These are phyloP conservation scores for Micromonas pusilla DNA, from an alignment of 139 green algal species.

Conservation along the genomic window DNA sequence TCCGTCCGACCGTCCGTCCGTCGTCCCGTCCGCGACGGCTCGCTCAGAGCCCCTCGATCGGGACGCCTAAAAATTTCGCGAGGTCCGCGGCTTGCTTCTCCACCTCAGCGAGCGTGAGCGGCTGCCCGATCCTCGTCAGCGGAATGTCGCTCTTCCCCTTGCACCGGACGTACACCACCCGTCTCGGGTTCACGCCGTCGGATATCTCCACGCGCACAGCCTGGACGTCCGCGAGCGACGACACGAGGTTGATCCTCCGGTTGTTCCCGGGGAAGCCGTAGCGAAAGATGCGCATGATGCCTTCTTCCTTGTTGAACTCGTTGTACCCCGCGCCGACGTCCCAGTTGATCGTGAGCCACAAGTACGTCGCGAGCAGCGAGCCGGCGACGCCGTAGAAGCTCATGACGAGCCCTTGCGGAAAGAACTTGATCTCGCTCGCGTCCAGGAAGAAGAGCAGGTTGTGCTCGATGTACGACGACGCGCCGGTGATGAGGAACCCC, in stretches of 20 bases:
- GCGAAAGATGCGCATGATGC: constrained; percentile 19
- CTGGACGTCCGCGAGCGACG: background rate
- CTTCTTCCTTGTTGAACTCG: constrained; percentile 27
- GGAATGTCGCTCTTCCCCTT: constrained; percentile 49
- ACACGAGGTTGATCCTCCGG: constrained; percentile 14
- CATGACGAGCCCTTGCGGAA: constrained; percentile 23
- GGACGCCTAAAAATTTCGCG: constrained; percentile 31
- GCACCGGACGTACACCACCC: constrained; percentile 44
- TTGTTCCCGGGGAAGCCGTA: constrained; percentile 25
- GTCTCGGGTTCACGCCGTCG: constrained; percentile 41
- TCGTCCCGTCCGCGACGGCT: no score
- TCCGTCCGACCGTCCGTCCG: no score
- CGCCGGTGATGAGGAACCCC: constrained; percentile 22
- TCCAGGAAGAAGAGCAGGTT: constrained; percentile 24
- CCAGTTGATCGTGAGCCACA: constrained; percentile 24
- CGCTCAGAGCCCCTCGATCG: constrained; percentile 36
- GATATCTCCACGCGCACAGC: constrained; percentile 22
- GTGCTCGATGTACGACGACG: constrained; percentile 14
- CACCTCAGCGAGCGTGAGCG: constrained; percentile 43
- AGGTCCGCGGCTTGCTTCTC: constrained; percentile 38
- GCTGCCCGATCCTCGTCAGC: constrained; percentile 44
- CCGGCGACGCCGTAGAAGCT: constrained; percentile 23
- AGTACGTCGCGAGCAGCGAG: constrained; percentile 13
- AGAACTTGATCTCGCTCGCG: constrained; percentile 20
- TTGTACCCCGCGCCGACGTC: constrained; percentile 22